Evolutionary conservation across 2,329 filamentous ascomycete genomes (phyloP), one percentile per base, ranked within the genome.

Genomic region (Venturia oleaginea): DNA sequence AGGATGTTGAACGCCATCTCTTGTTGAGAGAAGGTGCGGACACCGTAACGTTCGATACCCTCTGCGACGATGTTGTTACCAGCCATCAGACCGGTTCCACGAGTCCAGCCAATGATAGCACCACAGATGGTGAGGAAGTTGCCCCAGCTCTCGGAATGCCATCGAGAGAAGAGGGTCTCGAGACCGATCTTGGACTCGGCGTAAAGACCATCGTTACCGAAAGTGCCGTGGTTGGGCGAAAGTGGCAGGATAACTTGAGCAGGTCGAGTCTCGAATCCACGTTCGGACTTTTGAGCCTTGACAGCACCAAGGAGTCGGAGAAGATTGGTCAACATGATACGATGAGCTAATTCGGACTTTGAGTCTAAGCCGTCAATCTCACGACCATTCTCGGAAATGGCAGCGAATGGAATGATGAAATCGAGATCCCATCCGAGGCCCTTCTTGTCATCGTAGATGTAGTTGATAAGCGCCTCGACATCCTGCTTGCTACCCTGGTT

Each of bases 1-100:
- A 99, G 85, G 69, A 99, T 79, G 79, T 99, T 99, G 83, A 99
- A 99, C 19, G 94, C 94, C 94, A 99, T 99, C 78, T 99, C 94
- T 76, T 96, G 92, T 79, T 97, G 94, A 11, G 93, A 97, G 83
- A 99, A 99, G 4, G 94, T 99, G 71, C 94, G 92, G 32, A 97
- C 94, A 71, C 94, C 94, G 69, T 95, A 94, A 71, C 90, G 91
- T 81, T 99, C 94, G 65, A 99, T 91, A 66, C 93, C 94, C 76
- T 97, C 93, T 42, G 94, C 94, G 68, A 97, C 92, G 71, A 97
- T 87, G 77, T 99, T 97, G 83, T 97, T 97, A 72, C 90, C 92
- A 69, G 89, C 90, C 93, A 99, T 99, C 71, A 99, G 86, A 74
- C 94, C 94, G 68, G 94, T 99, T 69, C 93, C 94, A 79, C 94